These are phyloP conservation scores for Silene uniflora DNA, from an alignment of 148 eudicot species.

Conservation along the genomic window DNA sequence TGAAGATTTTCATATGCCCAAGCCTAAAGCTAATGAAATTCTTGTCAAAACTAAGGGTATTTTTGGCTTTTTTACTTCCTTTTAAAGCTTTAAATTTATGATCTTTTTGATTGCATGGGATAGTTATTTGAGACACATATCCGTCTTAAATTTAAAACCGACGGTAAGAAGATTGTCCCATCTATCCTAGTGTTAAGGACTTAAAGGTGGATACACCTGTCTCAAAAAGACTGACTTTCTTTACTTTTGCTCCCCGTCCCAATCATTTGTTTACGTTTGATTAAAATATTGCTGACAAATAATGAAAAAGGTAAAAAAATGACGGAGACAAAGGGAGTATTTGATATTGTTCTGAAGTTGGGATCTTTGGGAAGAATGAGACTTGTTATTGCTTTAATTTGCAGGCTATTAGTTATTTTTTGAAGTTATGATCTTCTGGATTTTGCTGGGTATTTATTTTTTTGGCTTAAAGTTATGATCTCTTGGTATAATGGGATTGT, in stretches of 20 bases:
- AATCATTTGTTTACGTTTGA: too few relatives aligned
- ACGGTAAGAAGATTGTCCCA: too few relatives aligned
- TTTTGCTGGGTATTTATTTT: background rate
- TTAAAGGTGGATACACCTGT: too few relatives aligned
- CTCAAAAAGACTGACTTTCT: too few relatives aligned
- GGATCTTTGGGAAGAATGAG: background rate
- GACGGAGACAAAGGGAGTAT: background rate
- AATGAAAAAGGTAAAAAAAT: too few relatives aligned
- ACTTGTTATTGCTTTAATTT: too few relatives aligned
- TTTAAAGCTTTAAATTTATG: background rate
- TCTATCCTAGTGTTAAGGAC: too few relatives aligned
- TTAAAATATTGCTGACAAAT: too few relatives aligned
- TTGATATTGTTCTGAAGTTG: background rate
- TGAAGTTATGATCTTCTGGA: background rate
- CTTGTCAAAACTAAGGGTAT: constrained; percentile 92
- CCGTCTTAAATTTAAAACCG: background rate
- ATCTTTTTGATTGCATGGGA: background rate
- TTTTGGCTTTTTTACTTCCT: background rate
- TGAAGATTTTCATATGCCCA: constrained; percentile 92
- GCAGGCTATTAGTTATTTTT: too few relatives aligned
- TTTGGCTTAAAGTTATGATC: background rate
- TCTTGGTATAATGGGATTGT: background rate
- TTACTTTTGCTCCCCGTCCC: background rate
- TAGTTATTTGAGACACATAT: background rate
- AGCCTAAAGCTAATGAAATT: constrained; percentile 87